phyloP scores from a whole-genome alignment of 2,329 filamentous ascomycete genomes.

The Ambrosiella cleistominuta region DNA sequence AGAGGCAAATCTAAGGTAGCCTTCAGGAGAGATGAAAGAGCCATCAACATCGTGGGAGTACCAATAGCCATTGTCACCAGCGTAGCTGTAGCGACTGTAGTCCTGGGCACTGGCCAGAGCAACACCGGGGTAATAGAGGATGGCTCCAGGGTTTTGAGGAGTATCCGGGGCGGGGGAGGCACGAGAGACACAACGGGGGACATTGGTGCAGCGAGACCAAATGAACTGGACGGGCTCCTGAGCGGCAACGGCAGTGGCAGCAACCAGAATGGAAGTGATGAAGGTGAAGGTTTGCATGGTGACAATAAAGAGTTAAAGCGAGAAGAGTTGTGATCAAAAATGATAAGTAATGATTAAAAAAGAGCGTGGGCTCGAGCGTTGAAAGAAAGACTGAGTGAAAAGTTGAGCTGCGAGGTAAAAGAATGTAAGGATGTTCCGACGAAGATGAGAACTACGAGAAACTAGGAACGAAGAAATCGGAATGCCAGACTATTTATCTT shows the following conservation, averaged over 20 bases:
- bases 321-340: background rate
- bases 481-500: conserved; percentile 1
- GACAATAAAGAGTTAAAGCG: background rate
- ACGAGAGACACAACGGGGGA: background rate
- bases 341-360: background rate
- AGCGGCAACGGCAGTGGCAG: background rate
- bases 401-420: background rate
- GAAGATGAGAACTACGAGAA: conserved; percentile 5
- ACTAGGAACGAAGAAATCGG: background rate
- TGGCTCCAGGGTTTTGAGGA: background rate
- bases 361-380: background rate
- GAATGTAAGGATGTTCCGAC: conserved; percentile 1
- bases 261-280: background rate
- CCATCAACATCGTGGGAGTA: conserved; percentile 7
- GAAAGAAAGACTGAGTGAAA: background rate
- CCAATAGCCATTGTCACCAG: conserved; percentile 8
- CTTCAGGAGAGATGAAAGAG: conserved; percentile 3
- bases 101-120: background rate
- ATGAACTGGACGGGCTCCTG: background rate
- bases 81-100: background rate
- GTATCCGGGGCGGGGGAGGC: background rate
- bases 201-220: conserved; percentile 8
- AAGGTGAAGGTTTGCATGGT: conserved; percentile 2
- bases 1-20: conserved; percentile 2
- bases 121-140: background rate